phyloP scores from a whole-genome alignment of 768 basidiomycete species.

The Phallus indusiatus region DNA sequence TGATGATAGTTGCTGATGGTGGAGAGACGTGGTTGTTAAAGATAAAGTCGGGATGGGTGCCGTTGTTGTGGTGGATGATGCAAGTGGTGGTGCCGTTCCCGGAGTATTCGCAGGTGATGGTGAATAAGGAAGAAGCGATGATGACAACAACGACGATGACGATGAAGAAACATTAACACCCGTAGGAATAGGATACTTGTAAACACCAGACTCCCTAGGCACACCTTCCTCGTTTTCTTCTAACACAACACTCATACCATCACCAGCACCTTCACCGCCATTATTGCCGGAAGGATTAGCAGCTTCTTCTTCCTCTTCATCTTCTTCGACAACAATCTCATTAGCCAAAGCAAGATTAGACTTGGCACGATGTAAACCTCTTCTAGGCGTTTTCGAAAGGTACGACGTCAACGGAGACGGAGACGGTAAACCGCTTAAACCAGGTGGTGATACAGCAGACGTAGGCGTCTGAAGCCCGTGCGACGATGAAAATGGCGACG shows the following conservation, averaged over 20 bases:
- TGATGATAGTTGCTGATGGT: slow-evolving; percentile 13
- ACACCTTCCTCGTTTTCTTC: slow-evolving; percentile 1
- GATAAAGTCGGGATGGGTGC: no score
- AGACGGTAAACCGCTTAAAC: no score
- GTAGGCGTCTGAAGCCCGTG: no score
- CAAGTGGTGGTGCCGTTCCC: slow-evolving; percentile 3
- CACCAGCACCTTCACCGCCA: slow-evolving; percentile 33
- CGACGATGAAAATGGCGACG: no score
- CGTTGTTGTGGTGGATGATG: not conserved
- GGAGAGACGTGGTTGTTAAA: slow-evolving; percentile 16
- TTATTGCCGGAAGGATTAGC: no score
- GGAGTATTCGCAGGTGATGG: slow-evolving; percentile 26
- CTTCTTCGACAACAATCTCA: slow-evolving; percentile 56
- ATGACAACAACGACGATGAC: slow-evolving; percentile 15
- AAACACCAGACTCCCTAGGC: not conserved
- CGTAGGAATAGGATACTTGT: not conserved
- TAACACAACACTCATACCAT: not conserved
- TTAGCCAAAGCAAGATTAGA: slow-evolving; percentile 40
- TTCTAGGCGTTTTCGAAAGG: no score
- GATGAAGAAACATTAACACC: not conserved
- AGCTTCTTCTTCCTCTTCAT: no score
- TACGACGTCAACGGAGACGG: no score
- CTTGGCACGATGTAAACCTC: slow-evolving; percentile 24
- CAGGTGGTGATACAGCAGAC: no score
- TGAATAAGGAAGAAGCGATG: slow-evolving; percentile 22